Evolutionary conservation across 1,284 basidiomycete genomes (phyloP).

Genomic region (Boletus sp.): DNA sequence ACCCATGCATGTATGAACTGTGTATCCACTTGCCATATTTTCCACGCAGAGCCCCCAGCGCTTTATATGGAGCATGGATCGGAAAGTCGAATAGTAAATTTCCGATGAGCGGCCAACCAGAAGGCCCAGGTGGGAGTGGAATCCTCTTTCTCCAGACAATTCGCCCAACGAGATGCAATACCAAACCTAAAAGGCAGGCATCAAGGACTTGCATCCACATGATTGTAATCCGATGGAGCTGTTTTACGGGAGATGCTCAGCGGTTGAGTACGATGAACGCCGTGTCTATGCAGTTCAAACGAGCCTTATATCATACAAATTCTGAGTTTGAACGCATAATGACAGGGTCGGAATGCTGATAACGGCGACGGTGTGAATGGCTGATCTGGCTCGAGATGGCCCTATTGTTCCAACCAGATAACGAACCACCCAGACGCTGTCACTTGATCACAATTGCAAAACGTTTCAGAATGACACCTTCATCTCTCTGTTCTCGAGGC

Average conservation of each 20-base stretch:
- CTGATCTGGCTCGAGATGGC: no score
- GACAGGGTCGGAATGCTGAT: no score
- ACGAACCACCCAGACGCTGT: no score
- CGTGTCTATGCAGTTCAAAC: background rate
- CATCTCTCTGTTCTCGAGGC: no score
- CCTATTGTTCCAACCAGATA: no score
- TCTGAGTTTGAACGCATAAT: background rate
- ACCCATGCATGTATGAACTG: slow-evolving; percentile 34
- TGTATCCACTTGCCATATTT: slow-evolving; percentile 40
- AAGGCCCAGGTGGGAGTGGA: slow-evolving; percentile 28
- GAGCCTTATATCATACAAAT: background rate
- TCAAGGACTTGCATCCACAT: background rate
- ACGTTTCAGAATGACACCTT: no score
- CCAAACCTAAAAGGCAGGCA: background rate
- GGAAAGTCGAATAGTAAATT: slow-evolving; percentile 46
- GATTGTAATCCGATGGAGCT: background rate
- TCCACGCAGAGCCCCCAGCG: slow-evolving; percentile 43
- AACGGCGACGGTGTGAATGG: no score
- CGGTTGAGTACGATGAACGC: no score
- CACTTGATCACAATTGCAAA: no score
- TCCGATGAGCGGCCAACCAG: slow-evolving; percentile 32
- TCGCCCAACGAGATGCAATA: background rate
- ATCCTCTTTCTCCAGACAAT: background rate
- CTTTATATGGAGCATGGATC: slow-evolving; percentile 38
- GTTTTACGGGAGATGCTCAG: background rate